Evolutionary conservation across 2,329 filamentous ascomycete species (phyloP).

Genomic region (Hypoxylon sp.): DNA sequence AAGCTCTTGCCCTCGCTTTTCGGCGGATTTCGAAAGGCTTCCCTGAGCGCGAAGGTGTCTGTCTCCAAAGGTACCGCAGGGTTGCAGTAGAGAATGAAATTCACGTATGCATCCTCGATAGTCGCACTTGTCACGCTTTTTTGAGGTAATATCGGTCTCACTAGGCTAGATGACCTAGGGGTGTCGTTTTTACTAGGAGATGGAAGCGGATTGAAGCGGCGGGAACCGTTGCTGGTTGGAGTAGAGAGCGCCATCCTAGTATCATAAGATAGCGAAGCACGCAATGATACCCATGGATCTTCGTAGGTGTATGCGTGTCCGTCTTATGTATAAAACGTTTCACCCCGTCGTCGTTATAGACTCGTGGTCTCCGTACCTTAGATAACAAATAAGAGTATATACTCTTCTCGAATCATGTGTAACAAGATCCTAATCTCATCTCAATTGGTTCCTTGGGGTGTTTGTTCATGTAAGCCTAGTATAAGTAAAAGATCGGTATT

Average conservation of each 20-base stretch:
- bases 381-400: conserved; percentile 20
- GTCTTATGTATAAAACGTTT: conserved; percentile 17
- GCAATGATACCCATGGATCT: conserved; percentile 35
- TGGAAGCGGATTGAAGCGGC: conserved; percentile 49
- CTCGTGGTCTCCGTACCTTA: conserved; percentile 10
- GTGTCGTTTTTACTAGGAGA: conserved; percentile 50
- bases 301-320: background rate
- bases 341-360: conserved; percentile 28
- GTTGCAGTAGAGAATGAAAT: conserved; percentile 93
- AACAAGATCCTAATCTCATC: conserved; percentile 23
- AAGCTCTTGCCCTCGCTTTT: conserved; percentile 91
- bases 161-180: conserved; percentile 47
- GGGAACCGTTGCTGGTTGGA: conserved; percentile 50
- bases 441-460: conserved; percentile 28
- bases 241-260: conserved; percentile 52
- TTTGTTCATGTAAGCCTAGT: conserved; percentile 28
- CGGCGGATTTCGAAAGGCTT: conserved; percentile 83
- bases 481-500: conserved; percentile 14
- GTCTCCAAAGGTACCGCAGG: conserved; percentile 79
- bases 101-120: conserved; percentile 85
- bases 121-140: conserved; percentile 76
- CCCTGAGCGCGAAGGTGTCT: conserved; percentile 79
- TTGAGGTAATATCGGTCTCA: conserved; percentile 69
- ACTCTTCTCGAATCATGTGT: conserved; percentile 27
- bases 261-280: conserved; percentile 39